Base-by-base conservation (phyloP, 768 basidiomycete species). In the Kwoniella dejecticola region DNA sequence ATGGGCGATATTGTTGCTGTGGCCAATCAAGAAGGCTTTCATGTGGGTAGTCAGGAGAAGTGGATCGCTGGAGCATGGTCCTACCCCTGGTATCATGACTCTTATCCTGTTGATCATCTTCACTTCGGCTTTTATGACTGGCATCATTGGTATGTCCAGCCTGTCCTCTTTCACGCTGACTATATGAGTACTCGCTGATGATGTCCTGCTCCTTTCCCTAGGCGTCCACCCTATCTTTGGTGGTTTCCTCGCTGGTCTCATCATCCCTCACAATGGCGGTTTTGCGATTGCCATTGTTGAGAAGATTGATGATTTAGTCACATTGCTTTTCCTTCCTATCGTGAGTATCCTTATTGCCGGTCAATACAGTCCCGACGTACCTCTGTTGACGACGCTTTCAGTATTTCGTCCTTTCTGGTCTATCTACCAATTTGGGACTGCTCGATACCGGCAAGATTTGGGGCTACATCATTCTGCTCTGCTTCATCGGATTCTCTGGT, bases 371-470 rank as follows among this genome's bases (percentile, higher is more conserved):
- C 33, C 7, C n/a, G n/a, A n/a, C n/a, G 33, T 36, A 7, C 33
- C 33, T 7, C 33, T 36, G 15, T 7, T 15, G 15, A 36, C 33
- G 7, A 19, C 26, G 15, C 6, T 0, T 23, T 15, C 62, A 88
- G 88, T 98, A 97, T 80, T 98, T 98, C 71, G 90, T 93, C 0
- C 82, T 93, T 3, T 94, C 91, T 0, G 91, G 91, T 31, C 77
- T 96, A 54, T 82, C 80, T 56, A 96, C 92, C 23, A 86, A 96
- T 79, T 81, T 96, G 6, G 87, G 89, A 0, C 77, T 89, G 23
- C 82, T 96, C 38, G 79, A 94, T 72, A 83, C 82, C 42, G 91
- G 90, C 13, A 82, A 83, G 15, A 86, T 86, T 4, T 94, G 92
- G 91, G 91, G 85, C 3, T 96, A 89, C 76, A 85, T 84, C 8